Conservation (phyloP, 169 alveolate genomes). For the Plasmodium fragile region DNA sequence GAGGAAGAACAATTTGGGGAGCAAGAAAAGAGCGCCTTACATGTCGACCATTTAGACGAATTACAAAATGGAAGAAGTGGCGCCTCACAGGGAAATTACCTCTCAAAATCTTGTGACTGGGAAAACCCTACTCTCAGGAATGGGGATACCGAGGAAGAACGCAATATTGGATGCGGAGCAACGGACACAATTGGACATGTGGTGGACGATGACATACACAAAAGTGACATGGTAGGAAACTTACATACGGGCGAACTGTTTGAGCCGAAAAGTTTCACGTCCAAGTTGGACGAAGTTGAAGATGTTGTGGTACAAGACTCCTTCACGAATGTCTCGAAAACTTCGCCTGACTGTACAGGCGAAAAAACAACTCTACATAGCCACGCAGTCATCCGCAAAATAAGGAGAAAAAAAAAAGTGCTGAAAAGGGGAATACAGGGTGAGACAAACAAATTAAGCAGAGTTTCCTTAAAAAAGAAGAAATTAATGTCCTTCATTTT, state of each 20-base stretch:
- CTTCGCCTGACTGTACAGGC: background rate
- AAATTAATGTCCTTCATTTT: background rate
- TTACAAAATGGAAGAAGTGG: background rate
- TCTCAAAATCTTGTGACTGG: background rate
- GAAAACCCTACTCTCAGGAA: background rate
- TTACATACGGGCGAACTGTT: background rate
- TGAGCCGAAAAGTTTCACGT: background rate
- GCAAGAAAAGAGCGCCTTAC: background rate
- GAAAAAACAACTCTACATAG: background rate
- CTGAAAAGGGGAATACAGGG: background rate
- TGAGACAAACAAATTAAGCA: background rate
- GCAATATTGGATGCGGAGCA: background rate
- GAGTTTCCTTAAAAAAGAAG: constrained; percentile 4
- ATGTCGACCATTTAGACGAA: background rate
- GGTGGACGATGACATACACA: background rate
- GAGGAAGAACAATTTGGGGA: background rate
- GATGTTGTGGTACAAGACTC: background rate
- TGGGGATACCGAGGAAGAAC: background rate
- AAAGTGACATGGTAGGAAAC: background rate
- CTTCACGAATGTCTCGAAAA: background rate
- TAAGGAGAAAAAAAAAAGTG: background rate
- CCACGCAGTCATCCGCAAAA: background rate
- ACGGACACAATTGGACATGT: background rate
- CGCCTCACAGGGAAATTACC: background rate
- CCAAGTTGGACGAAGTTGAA: background rate